phyloP scores from a whole-genome alignment of 176 grass and related monocot genomes.

The Eremochloa ophiuroides region DNA sequence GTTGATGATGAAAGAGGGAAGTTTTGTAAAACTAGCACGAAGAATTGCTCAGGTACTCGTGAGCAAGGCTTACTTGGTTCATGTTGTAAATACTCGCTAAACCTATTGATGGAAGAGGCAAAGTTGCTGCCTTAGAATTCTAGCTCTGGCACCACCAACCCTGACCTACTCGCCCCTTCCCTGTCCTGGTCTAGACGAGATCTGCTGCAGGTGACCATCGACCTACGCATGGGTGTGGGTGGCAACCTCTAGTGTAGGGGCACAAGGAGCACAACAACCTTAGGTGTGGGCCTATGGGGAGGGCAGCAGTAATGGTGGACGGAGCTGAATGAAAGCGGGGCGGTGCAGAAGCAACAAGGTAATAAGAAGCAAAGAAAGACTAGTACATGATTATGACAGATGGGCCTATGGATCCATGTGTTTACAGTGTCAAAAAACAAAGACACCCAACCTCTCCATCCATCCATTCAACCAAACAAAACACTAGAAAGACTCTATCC shows the following conservation, averaged over 20 bases:
- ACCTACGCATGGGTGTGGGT: neutral
- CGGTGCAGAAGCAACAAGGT: neutral
- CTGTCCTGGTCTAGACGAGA: neutral
- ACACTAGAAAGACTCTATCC: neutral
- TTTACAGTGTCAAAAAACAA: neutral
- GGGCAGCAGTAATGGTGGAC: neutral
- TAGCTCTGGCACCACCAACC: no score
- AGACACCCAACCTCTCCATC: neutral
- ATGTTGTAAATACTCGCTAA: neutral
- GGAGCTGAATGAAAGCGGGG: neutral
- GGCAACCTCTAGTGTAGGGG: no score
- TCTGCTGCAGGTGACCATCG: accelerated
- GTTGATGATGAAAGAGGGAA: neutral
- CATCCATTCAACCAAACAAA: neutral
- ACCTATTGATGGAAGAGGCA: neutral
- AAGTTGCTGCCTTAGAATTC: no score
- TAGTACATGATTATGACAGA: neutral
- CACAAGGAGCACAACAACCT: neutral
- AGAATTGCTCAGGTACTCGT: neutral
- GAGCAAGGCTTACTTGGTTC: neutral
- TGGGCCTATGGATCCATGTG: neutral
- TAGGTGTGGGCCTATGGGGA: neutral
- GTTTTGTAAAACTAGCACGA: neutral
- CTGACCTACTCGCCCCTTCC: no score
- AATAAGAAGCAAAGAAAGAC: neutral